phyloP scores from a whole-genome alignment of 352 stramenopile genomes.

The Pythium rhizo-oryzae region DNA sequence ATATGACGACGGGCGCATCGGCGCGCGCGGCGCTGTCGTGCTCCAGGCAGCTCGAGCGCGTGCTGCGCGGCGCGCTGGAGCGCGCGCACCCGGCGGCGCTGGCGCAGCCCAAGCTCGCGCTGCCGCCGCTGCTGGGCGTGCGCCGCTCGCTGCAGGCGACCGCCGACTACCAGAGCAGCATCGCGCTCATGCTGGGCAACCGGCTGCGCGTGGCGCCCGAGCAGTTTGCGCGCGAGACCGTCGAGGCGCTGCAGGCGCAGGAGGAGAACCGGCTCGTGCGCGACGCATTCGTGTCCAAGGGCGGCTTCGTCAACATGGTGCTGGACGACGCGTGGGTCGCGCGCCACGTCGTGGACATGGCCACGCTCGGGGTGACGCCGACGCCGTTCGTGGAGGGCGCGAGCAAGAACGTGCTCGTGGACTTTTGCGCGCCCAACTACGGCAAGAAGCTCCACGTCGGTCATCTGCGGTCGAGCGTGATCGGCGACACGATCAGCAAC shows the following conservation, averaged over 20 bases:
- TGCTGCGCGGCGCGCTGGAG: constrained; percentile 45
- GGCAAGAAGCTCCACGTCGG: constrained; percentile 89
- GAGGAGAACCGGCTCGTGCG: constrained; percentile 1
- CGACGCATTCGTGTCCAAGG: constrained; percentile 54
- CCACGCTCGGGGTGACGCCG: constrained; percentile 50
- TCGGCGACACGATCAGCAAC: constrained; percentile 83
- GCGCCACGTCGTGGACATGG: constrained; percentile 58
- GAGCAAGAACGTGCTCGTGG: constrained; percentile 61
- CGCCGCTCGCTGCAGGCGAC: constrained; percentile 63
- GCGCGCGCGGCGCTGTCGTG: constrained; percentile 49
- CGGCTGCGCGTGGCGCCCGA: constrained; percentile 43
- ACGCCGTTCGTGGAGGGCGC: constrained; percentile 19
- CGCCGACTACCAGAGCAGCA: constrained; percentile 80
- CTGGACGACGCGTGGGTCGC: constrained; percentile 72
- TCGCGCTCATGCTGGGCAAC: constrained; percentile 61
- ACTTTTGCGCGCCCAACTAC: constrained; percentile 85
- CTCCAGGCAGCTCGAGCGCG: constrained; percentile 48
- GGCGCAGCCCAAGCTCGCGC: constrained; percentile 27
- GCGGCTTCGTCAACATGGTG: constrained; percentile 80
- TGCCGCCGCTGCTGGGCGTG: constrained; percentile 55
- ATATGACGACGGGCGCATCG: background rate
- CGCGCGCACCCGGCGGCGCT: constrained; percentile 36
- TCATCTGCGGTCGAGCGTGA: constrained; percentile 77
- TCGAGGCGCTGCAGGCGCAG: constrained; percentile 32
- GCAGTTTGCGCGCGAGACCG: constrained; percentile 39